Evolutionary conservation across 495 filamentous ascomycete genomes (phyloP).

Genomic region (Neurospora tetrasperma): DNA sequence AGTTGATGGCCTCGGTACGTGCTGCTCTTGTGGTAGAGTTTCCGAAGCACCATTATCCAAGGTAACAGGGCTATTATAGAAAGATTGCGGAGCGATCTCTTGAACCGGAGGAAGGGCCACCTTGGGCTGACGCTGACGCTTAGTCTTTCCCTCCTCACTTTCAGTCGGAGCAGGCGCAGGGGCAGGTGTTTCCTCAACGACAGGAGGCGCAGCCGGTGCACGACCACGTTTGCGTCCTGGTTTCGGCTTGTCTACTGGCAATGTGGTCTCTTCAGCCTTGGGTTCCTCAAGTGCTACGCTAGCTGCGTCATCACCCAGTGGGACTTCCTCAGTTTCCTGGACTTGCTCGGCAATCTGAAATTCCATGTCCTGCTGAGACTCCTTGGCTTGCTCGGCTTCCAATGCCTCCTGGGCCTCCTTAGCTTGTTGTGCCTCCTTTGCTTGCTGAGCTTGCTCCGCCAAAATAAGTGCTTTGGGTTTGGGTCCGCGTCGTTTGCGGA

Average conservation of each 20-base stretch:
- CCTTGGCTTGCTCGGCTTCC: neutral
- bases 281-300: neutral
- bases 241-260: neutral
- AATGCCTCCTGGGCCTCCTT: neutral
- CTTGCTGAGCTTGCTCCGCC: constrained; percentile 1
- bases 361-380: neutral
- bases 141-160: constrained; percentile 16
- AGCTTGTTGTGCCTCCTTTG: neutral
- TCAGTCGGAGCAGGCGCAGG: constrained; percentile 1
- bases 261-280: neutral
- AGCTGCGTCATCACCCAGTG: neutral
- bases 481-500: constrained; percentile 10
- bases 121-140: constrained; percentile 10
- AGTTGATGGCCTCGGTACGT: constrained; percentile 25
- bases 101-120: neutral
- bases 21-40: constrained; percentile 8
- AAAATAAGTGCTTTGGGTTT: neutral
- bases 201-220: constrained; percentile 9
- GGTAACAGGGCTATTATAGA: constrained; percentile 17
- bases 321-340: neutral
- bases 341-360: neutral
- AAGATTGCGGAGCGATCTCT: constrained; percentile 19
- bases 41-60: constrained; percentile 1
- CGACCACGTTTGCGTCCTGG: constrained; percentile 16
- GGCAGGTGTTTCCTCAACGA: neutral